Conservation (phyloP, 176 grass and related monocot species). For the Saccharum officinarum region DNA sequence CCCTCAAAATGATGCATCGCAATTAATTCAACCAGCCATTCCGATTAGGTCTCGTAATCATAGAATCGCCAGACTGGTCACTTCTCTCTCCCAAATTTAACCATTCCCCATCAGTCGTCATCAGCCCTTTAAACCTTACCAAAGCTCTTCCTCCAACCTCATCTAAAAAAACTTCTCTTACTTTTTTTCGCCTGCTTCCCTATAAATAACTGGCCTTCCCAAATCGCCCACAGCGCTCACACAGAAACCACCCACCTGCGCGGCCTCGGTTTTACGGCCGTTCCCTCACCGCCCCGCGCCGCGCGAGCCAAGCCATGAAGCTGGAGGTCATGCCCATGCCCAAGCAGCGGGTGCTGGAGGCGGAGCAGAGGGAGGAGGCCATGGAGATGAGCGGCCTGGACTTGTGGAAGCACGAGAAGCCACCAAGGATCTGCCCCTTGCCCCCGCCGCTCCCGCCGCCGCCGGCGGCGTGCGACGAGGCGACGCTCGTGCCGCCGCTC, state of each 20-base stretch:
- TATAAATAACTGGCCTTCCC: constrained; percentile 47
- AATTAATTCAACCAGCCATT: neutral
- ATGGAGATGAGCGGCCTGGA: constrained; percentile 51
- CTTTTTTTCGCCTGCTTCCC: neutral
- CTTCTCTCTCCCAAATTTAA: constrained; percentile 26
- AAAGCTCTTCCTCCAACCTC: neutral
- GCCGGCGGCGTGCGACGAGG: constrained; percentile 10
- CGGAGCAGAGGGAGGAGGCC: constrained; percentile 60
- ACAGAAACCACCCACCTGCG: constrained; percentile 20
- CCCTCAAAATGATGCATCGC: neutral
- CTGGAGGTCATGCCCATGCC: constrained; percentile 42
- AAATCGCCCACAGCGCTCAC: constrained; percentile 25
- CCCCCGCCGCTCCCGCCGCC: neutral
- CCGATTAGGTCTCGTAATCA: neutral
- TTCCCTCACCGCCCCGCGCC: constrained; percentile 16
- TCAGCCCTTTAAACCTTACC: neutral
- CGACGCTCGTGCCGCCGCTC: constrained; percentile 59
- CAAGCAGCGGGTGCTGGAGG: constrained; percentile 55
- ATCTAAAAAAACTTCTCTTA: neutral
- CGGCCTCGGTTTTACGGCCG: constrained; percentile 11
- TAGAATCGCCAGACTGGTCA: neutral
- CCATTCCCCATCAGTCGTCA: constrained; percentile 21
- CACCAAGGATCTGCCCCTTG: constrained; percentile 29
- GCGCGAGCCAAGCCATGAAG: constrained; percentile 43
- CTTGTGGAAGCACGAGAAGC: constrained; percentile 56